Evolutionary conservation across 2,329 filamentous ascomycete genomes (phyloP).

Genomic region (Monilinia laxa): DNA sequence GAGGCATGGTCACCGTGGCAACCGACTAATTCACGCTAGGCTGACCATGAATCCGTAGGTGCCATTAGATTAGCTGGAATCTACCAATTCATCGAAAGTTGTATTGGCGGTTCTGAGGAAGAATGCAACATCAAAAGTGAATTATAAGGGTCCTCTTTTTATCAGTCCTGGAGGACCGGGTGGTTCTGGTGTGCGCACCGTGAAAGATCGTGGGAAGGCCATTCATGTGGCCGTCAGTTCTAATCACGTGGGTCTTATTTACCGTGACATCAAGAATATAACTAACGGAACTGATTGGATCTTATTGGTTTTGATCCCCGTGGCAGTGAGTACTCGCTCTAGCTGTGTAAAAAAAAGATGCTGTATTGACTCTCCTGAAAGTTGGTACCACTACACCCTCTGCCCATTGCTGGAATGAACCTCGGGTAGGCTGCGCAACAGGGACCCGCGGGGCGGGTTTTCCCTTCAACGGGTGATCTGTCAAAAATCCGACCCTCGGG

Average conservation of each 20-base stretch:
- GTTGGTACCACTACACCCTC: constrained; percentile 48
- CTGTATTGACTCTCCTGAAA: not conserved
- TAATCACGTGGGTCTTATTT: not conserved
- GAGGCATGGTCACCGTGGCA: not conserved
- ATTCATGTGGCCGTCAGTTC: constrained; percentile 46
- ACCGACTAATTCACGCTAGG: not conserved
- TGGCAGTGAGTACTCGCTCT: constrained; percentile 37
- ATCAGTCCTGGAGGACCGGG: constrained; percentile 45
- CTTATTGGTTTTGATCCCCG: constrained; percentile 53
- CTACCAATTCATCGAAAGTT: constrained; percentile 4
- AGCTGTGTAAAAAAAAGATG: not conserved
- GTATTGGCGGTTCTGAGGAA: constrained; percentile 30
- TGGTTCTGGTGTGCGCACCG: constrained; percentile 34
- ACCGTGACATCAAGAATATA: not conserved
- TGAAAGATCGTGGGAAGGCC: constrained; percentile 35
- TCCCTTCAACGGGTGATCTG: too few species aligned
- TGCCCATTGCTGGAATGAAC: constrained; percentile 50
- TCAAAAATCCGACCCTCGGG: too few species aligned
- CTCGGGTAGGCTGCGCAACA: too few species aligned
- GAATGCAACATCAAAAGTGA: constrained; percentile 27
- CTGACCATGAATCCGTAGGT: not conserved
- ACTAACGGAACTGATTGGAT: constrained; percentile 41
- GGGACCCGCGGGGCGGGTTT: too few species aligned
- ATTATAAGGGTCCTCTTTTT: constrained; percentile 33
- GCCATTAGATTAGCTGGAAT: too few species aligned